A percentile compares a stretch with the other conserved stretches of the same genome.
phyloP scores from a whole-genome alignment of 768 basidiomycete genomes.

The Suillus fuscotomentosus region DNA sequence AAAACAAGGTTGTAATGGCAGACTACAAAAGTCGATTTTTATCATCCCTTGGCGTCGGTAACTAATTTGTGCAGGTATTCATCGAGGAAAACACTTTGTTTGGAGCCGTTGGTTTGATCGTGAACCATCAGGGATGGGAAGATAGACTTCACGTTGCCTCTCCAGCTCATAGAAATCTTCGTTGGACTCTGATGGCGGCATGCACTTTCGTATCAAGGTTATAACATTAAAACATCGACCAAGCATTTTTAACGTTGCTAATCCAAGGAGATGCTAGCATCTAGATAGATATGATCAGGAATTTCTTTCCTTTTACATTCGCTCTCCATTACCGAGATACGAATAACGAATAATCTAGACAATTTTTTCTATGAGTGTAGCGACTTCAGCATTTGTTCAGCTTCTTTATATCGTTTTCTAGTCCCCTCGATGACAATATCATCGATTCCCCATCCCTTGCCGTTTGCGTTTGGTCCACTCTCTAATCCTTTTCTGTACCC shows the following conservation, averaged over 20 bases:
- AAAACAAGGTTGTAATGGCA: background rate
- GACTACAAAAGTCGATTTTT: background rate
- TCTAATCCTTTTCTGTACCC: slow-evolving; percentile 84
- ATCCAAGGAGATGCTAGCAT: slow-evolving; percentile 33
- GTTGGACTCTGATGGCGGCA: slow-evolving; percentile 65
- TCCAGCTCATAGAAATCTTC: slow-evolving; percentile 64
- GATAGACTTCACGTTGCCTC: slow-evolving; percentile 68
- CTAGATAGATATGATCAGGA: background rate
- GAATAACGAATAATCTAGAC: background rate
- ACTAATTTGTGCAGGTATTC: background rate
- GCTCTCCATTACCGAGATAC: background rate
- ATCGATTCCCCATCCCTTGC: slow-evolving; percentile 77
- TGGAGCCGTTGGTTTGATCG: background rate
- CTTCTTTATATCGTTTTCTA: slow-evolving; percentile 75
- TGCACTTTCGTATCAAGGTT: slow-evolving; percentile 51
- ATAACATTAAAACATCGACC: slow-evolving; percentile 62
- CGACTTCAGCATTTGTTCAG: slow-evolving; percentile 54
- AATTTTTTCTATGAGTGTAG: background rate
- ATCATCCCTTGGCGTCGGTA: background rate
- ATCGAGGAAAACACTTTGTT: background rate
- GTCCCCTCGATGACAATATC: slow-evolving; percentile 78
- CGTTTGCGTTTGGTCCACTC: slow-evolving; percentile 62
- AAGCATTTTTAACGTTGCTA: slow-evolving; percentile 62
- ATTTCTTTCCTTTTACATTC: background rate
- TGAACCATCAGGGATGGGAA: slow-evolving; percentile 52